Conservation (phyloP, 805 yeast species). For the Limtongozyma cylindracea region DNA sequence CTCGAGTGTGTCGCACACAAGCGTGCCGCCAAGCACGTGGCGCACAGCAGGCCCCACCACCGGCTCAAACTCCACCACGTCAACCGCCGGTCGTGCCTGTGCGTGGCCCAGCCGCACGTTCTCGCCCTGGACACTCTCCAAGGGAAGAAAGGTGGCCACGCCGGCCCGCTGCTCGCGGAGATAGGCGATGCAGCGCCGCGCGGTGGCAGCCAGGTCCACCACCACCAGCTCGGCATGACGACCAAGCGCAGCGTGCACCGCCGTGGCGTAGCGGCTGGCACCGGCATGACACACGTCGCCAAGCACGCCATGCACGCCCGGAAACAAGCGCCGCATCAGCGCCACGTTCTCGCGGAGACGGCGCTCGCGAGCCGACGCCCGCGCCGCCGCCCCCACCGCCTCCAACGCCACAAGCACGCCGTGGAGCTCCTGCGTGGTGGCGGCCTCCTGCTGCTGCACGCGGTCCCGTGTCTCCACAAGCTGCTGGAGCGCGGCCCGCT, state of each 20-base stretch:
- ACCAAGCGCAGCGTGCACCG: constrained; percentile 60
- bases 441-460: constrained; percentile 10
- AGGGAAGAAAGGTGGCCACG: constrained; percentile 66
- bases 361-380: constrained; percentile 50
- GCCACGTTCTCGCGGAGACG: constrained; percentile 49
- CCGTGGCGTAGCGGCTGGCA: constrained; percentile 44
- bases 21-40: constrained; percentile 55
- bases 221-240: constrained; percentile 58
- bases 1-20: constrained; percentile 48
- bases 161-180: constrained; percentile 75
- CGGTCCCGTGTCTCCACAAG: constrained; percentile 3
- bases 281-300: constrained; percentile 60
- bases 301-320: constrained; percentile 68
- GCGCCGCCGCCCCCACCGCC: constrained; percentile 49
- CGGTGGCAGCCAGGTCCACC: constrained; percentile 47
- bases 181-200: constrained; percentile 53
- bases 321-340: constrained; percentile 43
- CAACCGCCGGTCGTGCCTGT: constrained; percentile 42
- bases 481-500: background rate
- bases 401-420: constrained; percentile 34
- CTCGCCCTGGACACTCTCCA: constrained; percentile 41
- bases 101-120: constrained; percentile 25
- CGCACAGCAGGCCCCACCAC: constrained; percentile 52
- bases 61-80: constrained; percentile 44
- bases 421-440: constrained; percentile 27